Evolutionary conservation across 2,329 filamentous ascomycete genomes (phyloP).

Genomic region (Colletotrichum truncatum): DNA sequence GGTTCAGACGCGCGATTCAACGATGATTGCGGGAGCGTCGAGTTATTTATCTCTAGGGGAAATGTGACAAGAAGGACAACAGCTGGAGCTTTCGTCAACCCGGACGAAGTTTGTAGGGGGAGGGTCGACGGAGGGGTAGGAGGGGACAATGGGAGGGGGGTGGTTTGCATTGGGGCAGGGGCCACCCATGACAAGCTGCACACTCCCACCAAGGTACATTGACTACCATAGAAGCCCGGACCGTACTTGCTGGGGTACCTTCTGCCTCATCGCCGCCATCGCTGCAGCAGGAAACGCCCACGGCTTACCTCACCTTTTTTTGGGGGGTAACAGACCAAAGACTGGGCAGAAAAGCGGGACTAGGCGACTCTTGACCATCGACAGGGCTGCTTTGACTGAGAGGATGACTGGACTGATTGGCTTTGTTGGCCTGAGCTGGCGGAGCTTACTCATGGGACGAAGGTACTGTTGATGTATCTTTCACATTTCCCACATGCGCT

Average conservation of each 20-base stretch:
- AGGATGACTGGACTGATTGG: conserved; percentile 7
- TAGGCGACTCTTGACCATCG: background rate
- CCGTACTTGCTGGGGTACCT: conserved; percentile 1
- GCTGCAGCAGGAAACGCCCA: conserved; percentile 8
- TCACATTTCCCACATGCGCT: conserved; percentile 10
- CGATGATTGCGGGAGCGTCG: conserved; percentile 23
- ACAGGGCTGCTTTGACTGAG: conserved; percentile 16
- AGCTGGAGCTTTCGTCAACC: conserved; percentile 30
- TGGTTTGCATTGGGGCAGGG: conserved; percentile 27
- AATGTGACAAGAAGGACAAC: conserved; percentile 30
- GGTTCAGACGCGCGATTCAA: conserved; percentile 22
- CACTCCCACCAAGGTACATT: conserved; percentile 16
- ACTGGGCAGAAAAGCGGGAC: conserved; percentile 24
- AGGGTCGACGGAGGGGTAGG: conserved; percentile 31
- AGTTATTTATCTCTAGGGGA: conserved; percentile 32
- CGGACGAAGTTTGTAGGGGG: conserved; percentile 30
- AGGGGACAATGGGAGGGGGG: conserved; percentile 15
- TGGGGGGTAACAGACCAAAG: background rate
- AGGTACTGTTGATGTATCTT: conserved; percentile 10
- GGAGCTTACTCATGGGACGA: conserved; percentile 28
- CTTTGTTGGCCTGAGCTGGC: conserved; percentile 23
- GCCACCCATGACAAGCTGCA: conserved; percentile 23
- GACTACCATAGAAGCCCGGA: background rate
- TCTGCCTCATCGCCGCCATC: conserved; percentile 4
- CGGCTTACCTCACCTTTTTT: conserved; percentile 1